Conservation (phyloP, 1,284 basidiomycete species). For the Trametes polyzona region DNA sequence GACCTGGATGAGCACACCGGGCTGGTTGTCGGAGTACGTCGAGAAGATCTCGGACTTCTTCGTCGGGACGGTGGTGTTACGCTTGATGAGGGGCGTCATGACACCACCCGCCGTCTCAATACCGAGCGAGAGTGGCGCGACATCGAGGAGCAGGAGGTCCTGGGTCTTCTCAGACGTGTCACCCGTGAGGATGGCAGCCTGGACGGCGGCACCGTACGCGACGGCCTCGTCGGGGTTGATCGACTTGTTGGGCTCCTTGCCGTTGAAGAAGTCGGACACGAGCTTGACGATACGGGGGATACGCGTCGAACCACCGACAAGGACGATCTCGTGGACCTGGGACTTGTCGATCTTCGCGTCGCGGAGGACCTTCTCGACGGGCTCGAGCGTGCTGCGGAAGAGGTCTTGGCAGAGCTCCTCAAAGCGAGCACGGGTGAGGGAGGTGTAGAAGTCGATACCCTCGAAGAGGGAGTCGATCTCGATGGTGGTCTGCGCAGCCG, state of each 20-base stretch:
- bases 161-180: constrained; percentile 98
- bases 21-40: constrained; percentile 99
- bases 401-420: constrained; percentile 98
- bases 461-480: constrained; percentile 99
- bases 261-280: constrained; percentile 98
- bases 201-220: constrained; percentile 98
- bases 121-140: constrained; percentile 94
- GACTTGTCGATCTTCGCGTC: constrained; percentile 98
- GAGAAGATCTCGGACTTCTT: constrained; percentile 99
- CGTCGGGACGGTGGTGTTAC: constrained; percentile 98
- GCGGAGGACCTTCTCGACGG: constrained; percentile 97
- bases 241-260: constrained; percentile 94
- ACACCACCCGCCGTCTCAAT: constrained; percentile 99
- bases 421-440: constrained; percentile 98
- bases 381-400: constrained; percentile 96
- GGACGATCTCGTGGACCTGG: constrained; percentile 94
- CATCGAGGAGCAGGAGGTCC: constrained; percentile 96
- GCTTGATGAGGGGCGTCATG: constrained; percentile 96
- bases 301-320: constrained; percentile 98
- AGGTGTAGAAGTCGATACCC: constrained; percentile 99
- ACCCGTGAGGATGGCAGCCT: constrained; percentile 97
- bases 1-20: constrained; percentile 98
- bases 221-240: constrained; percentile 99
- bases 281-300: constrained; percentile 98
- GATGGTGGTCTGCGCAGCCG: constrained; percentile 95